These are phyloP conservation scores for Melampsora americana DNA, from an alignment of 1,284 basidiomycete species.

Conservation along the genomic window DNA sequence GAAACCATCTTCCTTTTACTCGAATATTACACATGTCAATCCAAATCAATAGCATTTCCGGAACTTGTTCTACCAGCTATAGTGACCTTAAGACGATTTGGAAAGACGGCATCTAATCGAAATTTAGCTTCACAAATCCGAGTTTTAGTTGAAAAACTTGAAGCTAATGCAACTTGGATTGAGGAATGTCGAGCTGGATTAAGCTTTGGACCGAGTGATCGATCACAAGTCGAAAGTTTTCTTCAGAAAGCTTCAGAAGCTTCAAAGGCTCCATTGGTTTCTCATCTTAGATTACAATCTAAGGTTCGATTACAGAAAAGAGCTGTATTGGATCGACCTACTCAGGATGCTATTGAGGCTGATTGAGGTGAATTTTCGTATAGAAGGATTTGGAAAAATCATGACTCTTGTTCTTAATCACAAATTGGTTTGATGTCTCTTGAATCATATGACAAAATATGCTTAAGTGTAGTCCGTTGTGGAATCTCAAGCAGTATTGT, in stretches of 20 bases:
- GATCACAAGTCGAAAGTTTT: slow-evolving; percentile 7
- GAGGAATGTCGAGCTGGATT: slow-evolving; percentile 2
- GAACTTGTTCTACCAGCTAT: slow-evolving; percentile 83
- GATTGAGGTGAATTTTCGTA: neutral
- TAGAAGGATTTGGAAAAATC: no score
- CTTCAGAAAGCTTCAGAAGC: neutral
- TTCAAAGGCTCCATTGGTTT: slow-evolving; percentile 14
- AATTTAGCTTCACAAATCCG: slow-evolving; percentile 17
- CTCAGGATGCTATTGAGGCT: slow-evolving; percentile 4
- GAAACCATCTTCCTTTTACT: slow-evolving; percentile 75
- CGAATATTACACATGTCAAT: slow-evolving; percentile 68
- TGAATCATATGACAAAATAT: no score
- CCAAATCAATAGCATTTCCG: slow-evolving; percentile 80
- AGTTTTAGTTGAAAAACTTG: slow-evolving; percentile 35
- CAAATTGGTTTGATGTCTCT: no score
- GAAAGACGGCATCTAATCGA: slow-evolving; percentile 59
- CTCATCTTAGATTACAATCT: slow-evolving; percentile 29
- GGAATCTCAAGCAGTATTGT: no score
- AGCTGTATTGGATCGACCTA: slow-evolving; percentile 21
- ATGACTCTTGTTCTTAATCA: no score
- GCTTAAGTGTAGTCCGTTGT: no score
- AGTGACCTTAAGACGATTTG: slow-evolving; percentile 65
- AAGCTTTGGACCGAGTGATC: slow-evolving; percentile 15
- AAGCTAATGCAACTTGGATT: slow-evolving; percentile 24
- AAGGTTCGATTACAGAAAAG: slow-evolving; percentile 34